These are phyloP conservation scores for Cystobasidiaceae sp. DNA, from an alignment of 1,284 basidiomycete species.

Conservation along the genomic window DNA sequence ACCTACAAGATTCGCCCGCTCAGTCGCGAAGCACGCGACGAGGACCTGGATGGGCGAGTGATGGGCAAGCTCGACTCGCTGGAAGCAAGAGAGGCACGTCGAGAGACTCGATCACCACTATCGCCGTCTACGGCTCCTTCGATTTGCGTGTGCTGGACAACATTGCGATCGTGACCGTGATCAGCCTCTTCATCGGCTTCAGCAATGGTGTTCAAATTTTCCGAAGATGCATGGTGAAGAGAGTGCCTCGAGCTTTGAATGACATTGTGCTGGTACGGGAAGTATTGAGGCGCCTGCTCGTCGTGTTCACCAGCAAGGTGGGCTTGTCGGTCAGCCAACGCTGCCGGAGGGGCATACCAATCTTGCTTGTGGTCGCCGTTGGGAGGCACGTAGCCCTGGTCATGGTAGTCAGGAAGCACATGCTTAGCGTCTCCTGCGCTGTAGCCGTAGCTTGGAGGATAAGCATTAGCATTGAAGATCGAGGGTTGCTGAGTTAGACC, in stretches of 20 bases:
- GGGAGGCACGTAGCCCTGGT: background rate
- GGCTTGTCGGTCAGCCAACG: background rate
- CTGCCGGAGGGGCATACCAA: constrained; percentile 13
- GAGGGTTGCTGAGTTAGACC: constrained; percentile 6
- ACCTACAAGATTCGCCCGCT: background rate
- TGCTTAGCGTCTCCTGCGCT: background rate
- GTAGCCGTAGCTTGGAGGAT: constrained; percentile 12
- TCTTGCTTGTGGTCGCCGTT: background rate
- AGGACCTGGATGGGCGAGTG: background rate
- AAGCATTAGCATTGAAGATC: constrained; percentile 14
- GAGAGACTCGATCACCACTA: no score
- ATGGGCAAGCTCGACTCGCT: no score
- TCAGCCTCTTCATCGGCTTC: no score
- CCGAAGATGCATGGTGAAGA: no score
- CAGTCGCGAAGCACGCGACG: background rate
- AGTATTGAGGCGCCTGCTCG: background rate
- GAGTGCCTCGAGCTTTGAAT: background rate
- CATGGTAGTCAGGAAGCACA: constrained; percentile 5
- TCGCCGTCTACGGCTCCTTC: no score
- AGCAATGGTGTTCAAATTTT: no score
- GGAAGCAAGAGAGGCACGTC: no score
- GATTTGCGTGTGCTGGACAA: no score
- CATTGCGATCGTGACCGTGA: no score
- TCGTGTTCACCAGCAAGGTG: background rate
- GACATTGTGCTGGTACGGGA: background rate